Conservation (phyloP, 352 stramenopile genomes). For the Globisporangium perplexum region DNA sequence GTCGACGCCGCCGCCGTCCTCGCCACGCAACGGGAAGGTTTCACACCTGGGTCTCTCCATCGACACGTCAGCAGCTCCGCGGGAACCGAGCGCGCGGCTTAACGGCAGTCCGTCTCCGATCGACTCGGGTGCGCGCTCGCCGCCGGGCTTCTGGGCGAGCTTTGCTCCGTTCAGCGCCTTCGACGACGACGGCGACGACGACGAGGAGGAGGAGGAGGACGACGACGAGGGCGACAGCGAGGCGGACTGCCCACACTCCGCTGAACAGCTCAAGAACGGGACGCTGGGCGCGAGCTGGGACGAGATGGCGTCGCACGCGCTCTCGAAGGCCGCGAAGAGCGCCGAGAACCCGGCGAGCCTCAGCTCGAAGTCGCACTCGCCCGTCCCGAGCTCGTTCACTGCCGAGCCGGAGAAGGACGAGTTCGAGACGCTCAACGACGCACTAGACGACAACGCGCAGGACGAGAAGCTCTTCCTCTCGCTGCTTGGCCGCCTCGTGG, state of each 20-base stretch:
- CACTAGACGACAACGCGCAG: conserved; percentile 46
- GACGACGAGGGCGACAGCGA: not conserved
- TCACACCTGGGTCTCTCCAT: conserved; percentile 47
- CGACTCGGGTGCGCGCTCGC: conserved; percentile 47
- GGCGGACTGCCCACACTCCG: conserved; percentile 4
- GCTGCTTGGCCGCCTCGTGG: conserved; percentile 56
- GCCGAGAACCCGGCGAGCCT: not conserved
- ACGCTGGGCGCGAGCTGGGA: conserved; percentile 30
- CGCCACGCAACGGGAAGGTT: conserved; percentile 12
- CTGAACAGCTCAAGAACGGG: not conserved
- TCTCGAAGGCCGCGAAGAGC: conserved; percentile 32
- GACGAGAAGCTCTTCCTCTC: conserved; percentile 74
- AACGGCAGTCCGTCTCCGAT: conserved; percentile 18
- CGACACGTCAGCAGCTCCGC: conserved; percentile 23
- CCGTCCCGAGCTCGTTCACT: conserved; percentile 19
- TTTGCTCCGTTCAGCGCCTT: conserved; percentile 58
- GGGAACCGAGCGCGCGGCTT: conserved; percentile 10
- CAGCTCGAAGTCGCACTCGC: conserved; percentile 1
- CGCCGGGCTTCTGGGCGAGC: conserved; percentile 74
- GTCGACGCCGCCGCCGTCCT: conserved; percentile 3
- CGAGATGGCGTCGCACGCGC: conserved; percentile 45
- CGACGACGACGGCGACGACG: conserved; percentile 49
- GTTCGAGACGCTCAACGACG: conserved; percentile 66
- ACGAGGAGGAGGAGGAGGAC: conserved; percentile 18
- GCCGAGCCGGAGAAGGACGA: conserved; percentile 61